Percentiles rank a stretch among this genome's conserved stretches.
phyloP scores from a whole-genome alignment of 2,329 filamentous ascomycete genomes.

The Sarocladium brachiariae region DNA sequence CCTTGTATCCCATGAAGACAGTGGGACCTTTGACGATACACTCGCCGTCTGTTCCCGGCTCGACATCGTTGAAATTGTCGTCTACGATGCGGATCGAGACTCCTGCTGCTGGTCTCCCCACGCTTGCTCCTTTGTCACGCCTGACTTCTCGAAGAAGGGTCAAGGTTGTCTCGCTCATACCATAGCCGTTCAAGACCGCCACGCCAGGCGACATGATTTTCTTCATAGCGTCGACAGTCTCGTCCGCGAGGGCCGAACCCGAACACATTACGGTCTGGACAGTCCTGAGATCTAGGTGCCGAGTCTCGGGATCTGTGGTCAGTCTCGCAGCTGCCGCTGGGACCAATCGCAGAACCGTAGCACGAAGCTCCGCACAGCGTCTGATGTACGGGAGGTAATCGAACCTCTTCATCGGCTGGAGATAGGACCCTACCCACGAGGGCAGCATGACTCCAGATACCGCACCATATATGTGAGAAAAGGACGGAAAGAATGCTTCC shows the following conservation, averaged over 20 bases:
- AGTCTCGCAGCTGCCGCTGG: slow-evolving; percentile 17
- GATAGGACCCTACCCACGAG: slow-evolving; percentile 17
- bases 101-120: slow-evolving; percentile 16
- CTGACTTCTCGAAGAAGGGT: slow-evolving; percentile 16
- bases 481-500: slow-evolving; percentile 22
- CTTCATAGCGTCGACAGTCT: slow-evolving; percentile 14
- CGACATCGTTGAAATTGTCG: slow-evolving; percentile 21
- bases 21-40: slow-evolving; percentile 1
- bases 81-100: slow-evolving; percentile 21
- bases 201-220: slow-evolving; percentile 12
- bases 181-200: slow-evolving; percentile 18
- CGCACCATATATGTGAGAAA: slow-evolving; percentile 20
- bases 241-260: slow-evolving; percentile 15
- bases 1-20: slow-evolving; percentile 19
- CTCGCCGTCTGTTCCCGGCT: slow-evolving; percentile 19
- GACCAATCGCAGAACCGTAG: slow-evolving; percentile 17
- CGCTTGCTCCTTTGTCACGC: slow-evolving; percentile 15
- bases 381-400: slow-evolving; percentile 15
- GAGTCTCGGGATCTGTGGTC: slow-evolving; percentile 15
- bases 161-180: slow-evolving; percentile 19
- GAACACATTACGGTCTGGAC: slow-evolving; percentile 17
- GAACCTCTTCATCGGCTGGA: slow-evolving; percentile 17
- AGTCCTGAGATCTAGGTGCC: slow-evolving; percentile 12
- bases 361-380: slow-evolving; percentile 16
- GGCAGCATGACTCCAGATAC: slow-evolving; percentile 17